These are phyloP conservation scores for Sesbania bispinosa DNA, from an alignment of 306 rosid species.

Conservation along the genomic window DNA sequence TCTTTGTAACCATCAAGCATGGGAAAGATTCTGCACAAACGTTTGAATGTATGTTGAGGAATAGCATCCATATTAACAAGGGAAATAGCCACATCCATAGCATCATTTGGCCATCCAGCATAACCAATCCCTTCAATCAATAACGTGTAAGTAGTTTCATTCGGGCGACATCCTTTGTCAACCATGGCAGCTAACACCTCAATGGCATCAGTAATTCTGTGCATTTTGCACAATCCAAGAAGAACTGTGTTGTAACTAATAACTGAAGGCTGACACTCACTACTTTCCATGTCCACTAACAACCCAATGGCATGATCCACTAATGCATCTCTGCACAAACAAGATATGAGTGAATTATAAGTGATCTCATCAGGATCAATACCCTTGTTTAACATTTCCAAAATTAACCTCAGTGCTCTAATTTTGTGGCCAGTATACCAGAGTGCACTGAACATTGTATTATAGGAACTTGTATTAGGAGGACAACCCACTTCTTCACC, in stretches of 20 bases:
- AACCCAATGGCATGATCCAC: slow-evolving; percentile 75
- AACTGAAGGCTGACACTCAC: slow-evolving; percentile 49
- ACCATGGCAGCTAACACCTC: slow-evolving; percentile 66
- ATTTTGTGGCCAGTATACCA: slow-evolving; percentile 70
- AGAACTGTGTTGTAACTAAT: slow-evolving; percentile 71
- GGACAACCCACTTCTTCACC: slow-evolving; percentile 74
- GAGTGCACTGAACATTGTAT: slow-evolving; percentile 74
- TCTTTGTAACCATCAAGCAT: slow-evolving; percentile 65
- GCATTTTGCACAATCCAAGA: slow-evolving; percentile 75
- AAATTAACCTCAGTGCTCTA: slow-evolving; percentile 60
- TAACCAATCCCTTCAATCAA: slow-evolving; percentile 75
- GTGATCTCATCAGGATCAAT: slow-evolving; percentile 73
- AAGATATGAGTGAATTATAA: slow-evolving; percentile 69
- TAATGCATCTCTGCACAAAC: slow-evolving; percentile 89
- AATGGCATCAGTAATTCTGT: slow-evolving; percentile 57
- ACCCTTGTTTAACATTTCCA: slow-evolving; percentile 61
- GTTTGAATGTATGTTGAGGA: slow-evolving; percentile 51
- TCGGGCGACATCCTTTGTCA: slow-evolving; percentile 60
- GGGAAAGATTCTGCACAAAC: slow-evolving; percentile 60
- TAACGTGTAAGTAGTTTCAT: slow-evolving; percentile 61
- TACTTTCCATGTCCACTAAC: slow-evolving; percentile 67
- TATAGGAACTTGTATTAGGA: slow-evolving; percentile 79
- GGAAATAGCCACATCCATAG: slow-evolving; percentile 66
- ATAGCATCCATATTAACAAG: slow-evolving; percentile 50
- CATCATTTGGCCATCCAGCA: slow-evolving; percentile 76